Evolutionary conservation across 768 basidiomycete genomes (phyloP), one percentile per base, ranked within the genome.

Genomic region (Hydnomerulius pinastri): DNA sequence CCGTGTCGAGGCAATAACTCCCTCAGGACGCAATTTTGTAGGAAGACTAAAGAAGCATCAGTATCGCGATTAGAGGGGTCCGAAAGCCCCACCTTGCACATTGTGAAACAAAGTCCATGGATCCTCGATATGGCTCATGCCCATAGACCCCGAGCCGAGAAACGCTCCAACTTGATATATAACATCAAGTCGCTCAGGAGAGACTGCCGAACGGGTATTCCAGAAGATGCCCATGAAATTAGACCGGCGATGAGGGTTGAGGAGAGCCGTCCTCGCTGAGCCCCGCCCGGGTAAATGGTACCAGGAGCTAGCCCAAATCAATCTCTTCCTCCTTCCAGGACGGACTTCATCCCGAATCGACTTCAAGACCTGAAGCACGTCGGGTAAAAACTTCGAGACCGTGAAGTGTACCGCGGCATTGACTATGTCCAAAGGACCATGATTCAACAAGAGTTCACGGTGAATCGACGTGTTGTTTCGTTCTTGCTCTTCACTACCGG

Each of bases 21-120:
- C 13, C 60, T 63, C 45, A 82, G 67, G 7, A 78, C 55, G 28
- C 61, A 61, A 51, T 79, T 72, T 50, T 81, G 77, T 59, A 83
- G 73, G 57, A 80, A 77, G 8, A 81, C 81, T 82, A 35, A 17
- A 24, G 8, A 5, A 7, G 10, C 17, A 3, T 55, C 43, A 54
- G 51, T 11, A 29, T 7, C 13, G 11, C 1, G 27, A 20, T 25
- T 17, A 17, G 28, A 20, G 24, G 5, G 5, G 27, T 5, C 10
- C 9, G 33, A 38, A n/a, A 29, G 15, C 21, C 58, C 38, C 42
- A 72, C 81, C 78, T 77, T 83, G 79, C n/a, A 68, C 61, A 36
- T 81, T 81, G 56, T 80, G 76, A 47, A 78, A 77, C 23, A 78
- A 56, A 2, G 69, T 70, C 82, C 81, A 82, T 6, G 18, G 76